Evolutionary conservation across 129 eudicot species (phyloP), one percentile per base, ranked within the genome.

Genomic region (Lactuca saligna): DNA sequence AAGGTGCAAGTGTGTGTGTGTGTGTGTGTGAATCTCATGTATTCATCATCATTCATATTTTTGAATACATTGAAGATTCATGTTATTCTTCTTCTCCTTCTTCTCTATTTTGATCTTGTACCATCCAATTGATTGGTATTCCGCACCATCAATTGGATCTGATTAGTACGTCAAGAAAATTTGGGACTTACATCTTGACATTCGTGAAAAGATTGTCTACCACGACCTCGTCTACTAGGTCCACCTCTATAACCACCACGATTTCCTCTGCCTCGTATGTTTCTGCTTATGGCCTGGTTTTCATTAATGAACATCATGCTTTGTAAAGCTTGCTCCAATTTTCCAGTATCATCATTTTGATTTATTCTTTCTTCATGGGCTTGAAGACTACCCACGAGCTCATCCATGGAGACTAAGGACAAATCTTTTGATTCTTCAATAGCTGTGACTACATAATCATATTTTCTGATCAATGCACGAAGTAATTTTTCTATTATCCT

Each of bases 371-470:
- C 5, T 25, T 56, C 35, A 20, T 56, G 35, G 32, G 61, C 61
- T 17, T 56, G 61, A 20, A 56, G 31, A 25, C 32, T 56, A 16
- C 61, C 61, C 13, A 17, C 2, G 8, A 55, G 29, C 34, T 55
- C 60, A 5, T 56, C 61, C 20, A 20, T 12, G 11, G 34, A 16
- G 7, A 56, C 11, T n/a, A 2, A 1, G 3, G 34, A 16, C 37
- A 56, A 12, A 56, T 56, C 61, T 16, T 56, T 20, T 56, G 61
- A 8, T 20, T 56, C 61, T 56, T 56, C 61, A 17, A 56, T 56
- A 9, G 61, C 35, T 12, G 9, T 9, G 2, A 56, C 14, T 1
- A 56, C 31, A 25, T 56, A 25, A 8, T 56, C 61, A 56, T 4
- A 56, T 56, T 25, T 3, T 8, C 1, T 9, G 4, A 25, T 17